Percentiles rank a stretch among this genome's conserved stretches.
Conservation (phyloP, 768 basidiomycete genomes). For the Mrakia blollopis region DNA sequence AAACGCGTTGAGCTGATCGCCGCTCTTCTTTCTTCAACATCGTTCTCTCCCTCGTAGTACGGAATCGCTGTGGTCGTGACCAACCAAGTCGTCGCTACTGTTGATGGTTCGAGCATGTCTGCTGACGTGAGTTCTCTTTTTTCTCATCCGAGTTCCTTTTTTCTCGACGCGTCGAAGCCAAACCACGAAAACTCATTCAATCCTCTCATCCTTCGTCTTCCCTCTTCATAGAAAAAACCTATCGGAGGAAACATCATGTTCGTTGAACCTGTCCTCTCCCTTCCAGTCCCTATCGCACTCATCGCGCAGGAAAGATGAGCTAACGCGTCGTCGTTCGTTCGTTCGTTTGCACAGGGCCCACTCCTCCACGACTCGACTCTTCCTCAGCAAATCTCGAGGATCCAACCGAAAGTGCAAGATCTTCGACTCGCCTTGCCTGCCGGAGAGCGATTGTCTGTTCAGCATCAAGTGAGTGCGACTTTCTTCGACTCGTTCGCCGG, state of each 20-base stretch:
- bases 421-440: slow-evolving; percentile 94
- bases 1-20: neutral
- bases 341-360: slow-evolving; percentile 56
- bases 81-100: slow-evolving; percentile 99
- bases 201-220: neutral
- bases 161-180: slow-evolving; percentile 55
- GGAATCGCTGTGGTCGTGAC: slow-evolving; percentile 96
- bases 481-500: neutral
- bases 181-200: neutral
- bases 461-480: slow-evolving; percentile 57
- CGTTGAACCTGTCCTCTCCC: slow-evolving; percentile 4
- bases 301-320: no score
- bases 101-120: slow-evolving; percentile 79
- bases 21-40: neutral
- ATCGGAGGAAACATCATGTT: slow-evolving; percentile 94
- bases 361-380: slow-evolving; percentile 90
- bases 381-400: slow-evolving; percentile 86
- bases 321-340: no score
- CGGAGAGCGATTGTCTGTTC: slow-evolving; percentile 92
- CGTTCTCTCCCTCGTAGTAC: slow-evolving; percentile 54
- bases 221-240: slow-evolving; percentile 67
- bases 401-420: slow-evolving; percentile 92
- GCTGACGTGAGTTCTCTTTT: neutral
- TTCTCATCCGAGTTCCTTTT: slow-evolving; percentile 51
- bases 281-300: no score